A percentile compares a stretch with the other conserved stretches of the same genome.
Conservation (phyloP, 257 asterid genomes). For the Solanum sejunctum region DNA sequence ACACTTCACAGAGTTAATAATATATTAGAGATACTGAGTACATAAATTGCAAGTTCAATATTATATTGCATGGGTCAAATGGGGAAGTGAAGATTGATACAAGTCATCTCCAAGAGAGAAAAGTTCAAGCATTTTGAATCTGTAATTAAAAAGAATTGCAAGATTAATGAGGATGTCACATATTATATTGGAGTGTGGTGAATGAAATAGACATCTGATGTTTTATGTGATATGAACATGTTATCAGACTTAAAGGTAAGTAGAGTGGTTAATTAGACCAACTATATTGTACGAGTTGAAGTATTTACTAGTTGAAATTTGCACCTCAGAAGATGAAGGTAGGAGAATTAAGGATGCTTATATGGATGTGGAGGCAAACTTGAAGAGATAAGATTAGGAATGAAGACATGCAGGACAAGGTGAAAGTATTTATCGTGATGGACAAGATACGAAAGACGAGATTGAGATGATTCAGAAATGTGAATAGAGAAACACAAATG, state of each 20-base stretch:
- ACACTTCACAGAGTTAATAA: background rate
- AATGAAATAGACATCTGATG: background rate
- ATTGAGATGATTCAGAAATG: background rate
- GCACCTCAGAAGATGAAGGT: too few relatives aligned
- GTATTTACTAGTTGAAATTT: background rate
- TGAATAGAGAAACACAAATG: background rate
- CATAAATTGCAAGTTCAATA: background rate
- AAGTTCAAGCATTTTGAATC: background rate
- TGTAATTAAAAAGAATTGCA: background rate
- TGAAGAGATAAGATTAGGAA: background rate
- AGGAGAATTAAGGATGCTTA: background rate
- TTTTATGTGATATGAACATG: background rate
- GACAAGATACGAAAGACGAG: background rate
- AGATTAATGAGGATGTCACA: background rate
- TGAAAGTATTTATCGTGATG: background rate
- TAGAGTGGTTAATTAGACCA: background rate
- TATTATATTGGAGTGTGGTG: background rate
- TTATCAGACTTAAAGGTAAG: background rate
- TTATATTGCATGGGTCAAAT: background rate
- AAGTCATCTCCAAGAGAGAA: background rate
- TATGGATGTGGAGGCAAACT: background rate
- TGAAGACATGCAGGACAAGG: background rate
- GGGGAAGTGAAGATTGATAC: background rate
- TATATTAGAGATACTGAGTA: background rate
- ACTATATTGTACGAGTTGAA: background rate